Percentiles rank a stretch among this genome's conserved stretches.
Conservation (phyloP, 2,329 filamentous ascomycete species). For the Pseudodiploospora longispora region DNA sequence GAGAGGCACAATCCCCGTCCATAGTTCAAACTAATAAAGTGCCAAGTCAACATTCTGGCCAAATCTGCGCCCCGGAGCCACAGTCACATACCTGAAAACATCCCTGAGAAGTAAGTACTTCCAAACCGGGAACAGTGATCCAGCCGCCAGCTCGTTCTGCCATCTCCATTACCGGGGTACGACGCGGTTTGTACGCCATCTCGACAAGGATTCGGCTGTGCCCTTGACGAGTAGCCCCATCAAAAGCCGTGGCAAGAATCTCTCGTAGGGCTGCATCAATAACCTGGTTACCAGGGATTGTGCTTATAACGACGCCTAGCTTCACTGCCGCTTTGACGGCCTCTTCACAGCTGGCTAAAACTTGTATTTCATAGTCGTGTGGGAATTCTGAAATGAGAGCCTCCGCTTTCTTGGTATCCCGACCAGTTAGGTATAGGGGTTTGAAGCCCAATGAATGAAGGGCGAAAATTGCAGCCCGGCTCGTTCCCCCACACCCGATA, state of each 20-base stretch:
- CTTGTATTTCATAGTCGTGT: constrained; percentile 57
- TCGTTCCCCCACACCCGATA: constrained; percentile 85
- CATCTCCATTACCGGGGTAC: constrained; percentile 78
- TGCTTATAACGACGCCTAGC: constrained; percentile 68
- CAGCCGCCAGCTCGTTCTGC: constrained; percentile 66
- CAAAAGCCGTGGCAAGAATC: constrained; percentile 48
- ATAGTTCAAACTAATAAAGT: constrained; percentile 59
- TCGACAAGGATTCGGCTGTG: constrained; percentile 64
- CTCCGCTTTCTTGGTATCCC: constrained; percentile 60
- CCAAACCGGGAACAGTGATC: constrained; percentile 77
- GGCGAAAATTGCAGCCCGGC: constrained; percentile 83
- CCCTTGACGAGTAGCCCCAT: constrained; percentile 19
- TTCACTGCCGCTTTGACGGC: constrained; percentile 43
- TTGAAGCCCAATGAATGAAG: constrained; percentile 74
- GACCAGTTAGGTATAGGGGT: constrained; percentile 81
- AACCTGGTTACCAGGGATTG: constrained; percentile 80
- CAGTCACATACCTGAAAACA: constrained; percentile 63
- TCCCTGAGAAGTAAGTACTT: constrained; percentile 85
- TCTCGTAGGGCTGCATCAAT: constrained; percentile 65
- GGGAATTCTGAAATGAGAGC: constrained; percentile 67
- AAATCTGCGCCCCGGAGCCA: background rate
- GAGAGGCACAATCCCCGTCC: constrained; percentile 72
- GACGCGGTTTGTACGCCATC: constrained; percentile 89
- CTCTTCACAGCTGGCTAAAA: constrained; percentile 44
- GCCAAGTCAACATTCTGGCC: background rate